phyloP scores from a whole-genome alignment of 305 asterid genomes.

The Fraxinus paxiana region DNA sequence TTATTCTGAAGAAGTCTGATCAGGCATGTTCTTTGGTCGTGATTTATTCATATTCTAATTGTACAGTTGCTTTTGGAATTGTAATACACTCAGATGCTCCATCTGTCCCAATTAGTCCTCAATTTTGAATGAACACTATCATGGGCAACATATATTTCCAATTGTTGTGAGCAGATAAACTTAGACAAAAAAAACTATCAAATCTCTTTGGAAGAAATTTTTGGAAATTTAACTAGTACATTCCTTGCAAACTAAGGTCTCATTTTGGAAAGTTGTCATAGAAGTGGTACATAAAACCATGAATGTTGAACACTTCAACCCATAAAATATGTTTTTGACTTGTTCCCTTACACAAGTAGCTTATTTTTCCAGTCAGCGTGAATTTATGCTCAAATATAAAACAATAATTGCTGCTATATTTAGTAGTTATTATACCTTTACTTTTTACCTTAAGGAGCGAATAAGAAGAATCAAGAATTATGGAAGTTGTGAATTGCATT shows the following conservation, averaged over 20 bases:
- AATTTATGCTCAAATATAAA: slow-evolving; percentile 2
- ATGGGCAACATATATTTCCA: background rate
- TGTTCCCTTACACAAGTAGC: background rate
- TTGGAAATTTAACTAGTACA: background rate
- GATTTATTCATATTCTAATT: background rate
- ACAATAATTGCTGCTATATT: background rate
- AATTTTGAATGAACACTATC: background rate
- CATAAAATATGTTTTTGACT: background rate
- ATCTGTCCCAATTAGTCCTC: background rate
- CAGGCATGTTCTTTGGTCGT: background rate
- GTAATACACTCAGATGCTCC: background rate
- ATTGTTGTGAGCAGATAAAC: background rate
- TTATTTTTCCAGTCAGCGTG: background rate
- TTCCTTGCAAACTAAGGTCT: background rate
- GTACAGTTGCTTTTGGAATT: background rate
- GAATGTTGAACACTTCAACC: background rate
- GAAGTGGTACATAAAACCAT: background rate
- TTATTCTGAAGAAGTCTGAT: background rate
- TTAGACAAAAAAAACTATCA: background rate
- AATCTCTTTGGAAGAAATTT: background rate
- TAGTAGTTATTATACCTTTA: background rate
- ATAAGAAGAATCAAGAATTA: slow-evolving; percentile 12
- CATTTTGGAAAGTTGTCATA: slow-evolving; percentile 2
- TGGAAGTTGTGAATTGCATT: background rate
- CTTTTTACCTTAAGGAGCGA: background rate